Conservation (phyloP, 1,284 basidiomycete species). For the Puccinia polysora region DNA sequence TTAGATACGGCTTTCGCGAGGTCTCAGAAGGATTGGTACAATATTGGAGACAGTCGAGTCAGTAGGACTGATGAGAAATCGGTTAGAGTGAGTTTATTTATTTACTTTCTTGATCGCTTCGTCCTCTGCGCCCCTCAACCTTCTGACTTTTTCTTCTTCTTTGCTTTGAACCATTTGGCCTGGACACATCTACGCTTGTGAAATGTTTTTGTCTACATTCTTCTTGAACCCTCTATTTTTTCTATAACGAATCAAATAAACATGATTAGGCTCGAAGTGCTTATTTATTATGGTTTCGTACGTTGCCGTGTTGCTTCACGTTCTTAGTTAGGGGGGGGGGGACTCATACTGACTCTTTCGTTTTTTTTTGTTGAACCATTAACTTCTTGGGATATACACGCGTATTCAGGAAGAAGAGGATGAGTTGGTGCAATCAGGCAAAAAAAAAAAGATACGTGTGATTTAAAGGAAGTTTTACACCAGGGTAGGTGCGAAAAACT, state of each 20-base stretch:
- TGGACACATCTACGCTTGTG: background rate
- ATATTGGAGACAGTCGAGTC: conserved; percentile 44
- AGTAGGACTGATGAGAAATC: conserved; percentile 40
- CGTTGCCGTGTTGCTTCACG: background rate
- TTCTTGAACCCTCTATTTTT: background rate
- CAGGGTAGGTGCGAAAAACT: no score
- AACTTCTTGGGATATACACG: no score
- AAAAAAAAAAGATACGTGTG: no score
- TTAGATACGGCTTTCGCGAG: conserved; percentile 43
- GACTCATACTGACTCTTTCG: background rate
- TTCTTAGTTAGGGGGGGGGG: background rate
- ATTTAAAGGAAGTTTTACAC: no score
- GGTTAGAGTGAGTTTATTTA: conserved; percentile 33
- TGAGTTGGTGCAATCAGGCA: no score
- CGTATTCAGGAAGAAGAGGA: no score
- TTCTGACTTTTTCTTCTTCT: background rate
- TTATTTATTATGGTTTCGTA: conserved; percentile 41
- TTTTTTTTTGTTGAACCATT: no score
- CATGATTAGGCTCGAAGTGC: conserved; percentile 32
- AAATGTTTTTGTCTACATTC: background rate
- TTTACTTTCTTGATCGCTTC: no score
- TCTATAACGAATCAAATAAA: background rate
- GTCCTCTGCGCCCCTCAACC: background rate
- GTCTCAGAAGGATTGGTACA: conserved; percentile 44
- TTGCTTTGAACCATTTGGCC: background rate